Evolutionary conservation across 2,329 filamentous ascomycete species (phyloP), one percentile per base, ranked within the genome.

Genomic region (Beauveria bassiana): DNA sequence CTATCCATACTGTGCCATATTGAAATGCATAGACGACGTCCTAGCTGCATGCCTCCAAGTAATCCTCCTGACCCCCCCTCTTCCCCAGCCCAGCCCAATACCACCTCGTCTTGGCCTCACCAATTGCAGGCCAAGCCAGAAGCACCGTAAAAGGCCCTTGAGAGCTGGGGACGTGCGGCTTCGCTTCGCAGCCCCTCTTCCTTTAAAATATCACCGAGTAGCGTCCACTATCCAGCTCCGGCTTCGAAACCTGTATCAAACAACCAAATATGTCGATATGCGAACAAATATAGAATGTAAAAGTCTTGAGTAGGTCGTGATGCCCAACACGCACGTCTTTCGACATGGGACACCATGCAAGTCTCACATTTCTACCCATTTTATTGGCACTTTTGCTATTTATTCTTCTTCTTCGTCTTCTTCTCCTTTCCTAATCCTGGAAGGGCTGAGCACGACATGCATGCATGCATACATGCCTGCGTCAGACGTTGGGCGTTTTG

Each of bases 391-490:
- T 55, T 47, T 47, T 45, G 43, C 46, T 16, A 31, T 58, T 18
- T 20, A 50, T 31, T 38, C 34, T 38, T 38, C 34, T 38, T 38
- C 34, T 38, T 38, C 34, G 12, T 38, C 34, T 50, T 31, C n/a
- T 10, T 47, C 42, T 6, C 22, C 20, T 9, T 43, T 43, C 18
- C 16, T 20, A 24, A 57, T 16, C 57, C 40, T 38, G 40, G 47
- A 22, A 51, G 18, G 47, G 57, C 57, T 59, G 57, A 59, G 57
- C 57, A 52, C 57, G 47, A 59, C 57, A 59, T 43, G 47, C 57
- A 59, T 59, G 46, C 47, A 52, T 59, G 47, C 57, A 51, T 45
- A 22, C 24, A 59, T 26, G 43, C 38, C 38, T 52, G 47, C 40
- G 34, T 45, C 46, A 28, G 34, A 12, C 34, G 5, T 20, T 28